Evolutionary conservation across 192 early-diverging fungal genomes (phyloP).

Genomic region (Nowakowskiella sp.): DNA sequence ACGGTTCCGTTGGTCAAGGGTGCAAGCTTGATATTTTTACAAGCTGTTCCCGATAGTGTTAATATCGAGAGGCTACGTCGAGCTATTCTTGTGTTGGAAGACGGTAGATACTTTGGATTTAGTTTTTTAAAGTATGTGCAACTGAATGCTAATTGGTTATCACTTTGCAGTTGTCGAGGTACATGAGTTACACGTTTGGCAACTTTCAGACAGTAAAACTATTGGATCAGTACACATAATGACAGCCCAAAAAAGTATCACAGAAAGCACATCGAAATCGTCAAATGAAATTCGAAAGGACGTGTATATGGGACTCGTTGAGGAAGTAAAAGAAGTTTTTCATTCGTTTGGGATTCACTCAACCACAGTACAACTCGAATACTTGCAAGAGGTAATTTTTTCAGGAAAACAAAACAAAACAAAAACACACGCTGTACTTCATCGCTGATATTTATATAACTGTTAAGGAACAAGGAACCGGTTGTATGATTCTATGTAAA

Average conservation of each 20-base stretch:
- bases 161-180: conserved; percentile 49
- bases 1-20: conserved; percentile 57
- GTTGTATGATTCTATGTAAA: conserved; percentile 3
- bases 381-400: not conserved
- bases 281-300: not conserved
- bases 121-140: too few species aligned
- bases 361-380: conserved; percentile 84
- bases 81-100: conserved; percentile 42
- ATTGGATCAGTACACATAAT: conserved; percentile 78
- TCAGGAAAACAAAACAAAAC: not conserved
- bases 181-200: conserved; percentile 92
- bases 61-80: conserved; percentile 53
- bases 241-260: conserved; percentile 44
- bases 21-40: conserved; percentile 72
- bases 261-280: conserved; percentile 6
- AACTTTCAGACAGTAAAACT: conserved; percentile 73
- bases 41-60: conserved; percentile 66
- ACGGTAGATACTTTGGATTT: conserved; percentile 20
- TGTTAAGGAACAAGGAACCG: not conserved
- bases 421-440: not conserved
- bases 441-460: conserved; percentile 6
- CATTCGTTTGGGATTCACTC: conserved; percentile 74
- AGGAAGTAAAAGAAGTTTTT: conserved; percentile 64
- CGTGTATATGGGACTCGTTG: conserved; percentile 65
- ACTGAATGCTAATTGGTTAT: not conserved